Evolutionary conservation across 768 basidiomycete species (phyloP), one percentile per base, ranked within the genome.

Genomic region (Macrolepiota albuminosa): DNA sequence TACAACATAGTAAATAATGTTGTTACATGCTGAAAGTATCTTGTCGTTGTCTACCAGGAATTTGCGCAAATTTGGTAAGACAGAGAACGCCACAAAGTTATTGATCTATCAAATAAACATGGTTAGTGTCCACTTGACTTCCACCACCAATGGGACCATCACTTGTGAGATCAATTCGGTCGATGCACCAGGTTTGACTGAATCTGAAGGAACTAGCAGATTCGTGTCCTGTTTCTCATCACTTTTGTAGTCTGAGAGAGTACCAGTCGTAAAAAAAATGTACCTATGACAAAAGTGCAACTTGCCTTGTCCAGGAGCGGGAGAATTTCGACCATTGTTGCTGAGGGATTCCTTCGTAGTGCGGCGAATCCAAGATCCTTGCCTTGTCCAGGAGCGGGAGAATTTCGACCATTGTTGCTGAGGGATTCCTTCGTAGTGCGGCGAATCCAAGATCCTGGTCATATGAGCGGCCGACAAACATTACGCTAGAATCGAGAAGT

Each of bases 21-120:
- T 93, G 58, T 79, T 88, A 71, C 92, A 95, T 6, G 86, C 81
- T n/a, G 84, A 79, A 11, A 84, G 74, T 21, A 95, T 81, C 72
- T 86, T 92, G 73, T 98, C 96, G 40, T 84, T 83, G 63, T 98
- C 96, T 64, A 87, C 75, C 55, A 96, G 75, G 70, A 97, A 87
- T 63, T 81, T 84, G 21, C 93, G 84, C 57, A 96, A 66, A 64
- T 84, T 85, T 2, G 94, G 91, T 11, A 98, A 69, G 36, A 87
- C 84, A 34, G 76, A 79, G 0, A 77, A 76, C 0, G 88, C 88
- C 43, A 97, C 76, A 66, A 88, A 97, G 6, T 74, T 70, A 58
- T 83, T 84, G 63, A 97, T 84, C 88, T 95, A 64, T 52, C 37
- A 54, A 43, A 26, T 40, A 59, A 42, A 43, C 36, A 59, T 42